phyloP scores from a whole-genome alignment of 2,329 filamentous ascomycete species.

The Penicillium sp. region DNA sequence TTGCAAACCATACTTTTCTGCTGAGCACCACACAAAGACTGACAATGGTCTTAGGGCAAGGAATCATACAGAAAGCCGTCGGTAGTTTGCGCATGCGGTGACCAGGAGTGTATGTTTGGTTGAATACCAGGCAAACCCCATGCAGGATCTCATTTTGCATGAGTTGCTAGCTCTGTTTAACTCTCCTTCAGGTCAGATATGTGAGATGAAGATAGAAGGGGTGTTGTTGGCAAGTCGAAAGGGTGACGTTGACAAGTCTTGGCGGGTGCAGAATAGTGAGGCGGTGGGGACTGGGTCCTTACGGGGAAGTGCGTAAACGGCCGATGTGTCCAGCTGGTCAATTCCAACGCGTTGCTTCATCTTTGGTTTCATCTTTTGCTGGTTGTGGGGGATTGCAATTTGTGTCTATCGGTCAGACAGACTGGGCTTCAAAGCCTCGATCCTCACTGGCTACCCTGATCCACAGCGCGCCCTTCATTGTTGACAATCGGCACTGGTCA shows the following conservation, averaged over 20 bases:
- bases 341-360: constrained; percentile 18
- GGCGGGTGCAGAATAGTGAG: background rate
- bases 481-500: constrained; percentile 27
- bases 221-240: background rate
- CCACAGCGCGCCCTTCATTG: constrained; percentile 7
- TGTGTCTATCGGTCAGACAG: background rate
- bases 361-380: background rate
- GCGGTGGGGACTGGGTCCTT: background rate
- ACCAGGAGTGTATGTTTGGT: too few species aligned
- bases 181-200: background rate
- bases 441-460: background rate
- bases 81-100: too few species aligned
- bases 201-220: too few species aligned
- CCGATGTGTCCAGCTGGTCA: background rate
- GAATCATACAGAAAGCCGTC: too few species aligned
- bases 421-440: background rate
- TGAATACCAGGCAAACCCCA: too few species aligned
- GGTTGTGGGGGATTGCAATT: background rate
- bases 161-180: background rate
- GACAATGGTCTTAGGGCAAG: too few species aligned
- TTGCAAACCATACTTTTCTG: too few species aligned
- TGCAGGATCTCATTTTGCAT: too few species aligned
- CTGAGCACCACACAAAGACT: too few species aligned
- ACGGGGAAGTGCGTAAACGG: constrained; percentile 16
- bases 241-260: background rate